Base-by-base conservation (phyloP, 176 grass and related monocot genomes). In the Oryza nivara region DNA sequence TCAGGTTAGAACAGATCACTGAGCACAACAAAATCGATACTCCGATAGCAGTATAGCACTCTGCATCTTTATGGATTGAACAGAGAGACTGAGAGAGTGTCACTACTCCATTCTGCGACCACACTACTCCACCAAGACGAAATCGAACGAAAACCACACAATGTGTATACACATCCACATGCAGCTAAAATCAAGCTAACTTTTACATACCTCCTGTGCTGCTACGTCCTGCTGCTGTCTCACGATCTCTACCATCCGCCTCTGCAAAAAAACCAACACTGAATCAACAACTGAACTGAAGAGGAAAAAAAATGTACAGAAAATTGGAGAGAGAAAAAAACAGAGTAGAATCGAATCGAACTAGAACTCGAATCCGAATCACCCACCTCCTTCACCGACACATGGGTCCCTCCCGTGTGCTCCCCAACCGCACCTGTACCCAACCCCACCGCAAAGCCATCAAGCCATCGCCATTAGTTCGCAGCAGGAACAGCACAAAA, bases 121-220 rank as follows among this genome's bases (percentile, higher is more conserved):
- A 56, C 15, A 15, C 8, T 19, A 83, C 3, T 73, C 52, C 3
- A 1, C 40, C 38, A 40, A 41, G 3, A 65, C 4, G 40, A 56
- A 74, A 65, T 15, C 32, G n/a, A 43, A 28, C 54, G 15, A 32
- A 19, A 56, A 20, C 17, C 3, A 2, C 44, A 46, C 2, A 58
- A 20, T 16, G 58, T 7, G 7, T 41, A 41, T 41, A 41, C 40
- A 41, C 40, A 41, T 13, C 34, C 6, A 25, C 2, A 67, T 56
- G 19, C n/a, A 73, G 32, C 9, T 10, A 20, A 25, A 52, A 17
- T 12, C 36, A 9, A 54, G 11, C 49, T 22, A 60, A 71, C 40
- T 61, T 61, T 72, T 87, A 91, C 92, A 80, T 87, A 91, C 92
- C 86, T 94, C 92, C 56, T 61, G 56, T 75, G 84, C 86, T 11